Percentiles rank a stretch among this genome's conserved stretches.
phyloP scores from a whole-genome alignment of 169 alveolate genomes.

The Cryptosporidium canis region DNA sequence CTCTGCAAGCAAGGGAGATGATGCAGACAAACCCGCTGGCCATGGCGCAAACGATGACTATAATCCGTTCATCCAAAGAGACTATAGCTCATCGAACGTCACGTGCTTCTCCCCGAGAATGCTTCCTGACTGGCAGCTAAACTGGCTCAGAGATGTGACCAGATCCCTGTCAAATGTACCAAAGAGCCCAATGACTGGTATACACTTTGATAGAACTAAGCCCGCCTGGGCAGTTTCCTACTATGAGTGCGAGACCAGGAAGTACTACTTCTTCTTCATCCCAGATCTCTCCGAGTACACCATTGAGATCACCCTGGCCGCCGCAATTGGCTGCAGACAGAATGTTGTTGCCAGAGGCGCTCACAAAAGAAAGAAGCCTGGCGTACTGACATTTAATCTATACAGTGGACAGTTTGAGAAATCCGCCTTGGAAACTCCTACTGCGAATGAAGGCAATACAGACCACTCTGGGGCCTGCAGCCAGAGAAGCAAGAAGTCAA shows the following conservation, averaged over 20 bases:
- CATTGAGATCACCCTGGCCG: constrained; percentile 56
- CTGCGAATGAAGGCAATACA: neutral
- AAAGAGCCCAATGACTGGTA: constrained; percentile 72
- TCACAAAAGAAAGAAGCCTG: constrained; percentile 68
- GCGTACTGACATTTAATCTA: constrained; percentile 57
- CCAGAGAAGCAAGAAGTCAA: neutral
- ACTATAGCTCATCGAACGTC: constrained; percentile 43
- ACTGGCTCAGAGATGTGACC: constrained; percentile 71
- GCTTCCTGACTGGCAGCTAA: constrained; percentile 72
- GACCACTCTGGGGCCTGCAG: neutral
- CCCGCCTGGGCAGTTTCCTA: constrained; percentile 74
- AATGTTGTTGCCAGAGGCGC: constrained; percentile 73
- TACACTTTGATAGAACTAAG: constrained; percentile 70
- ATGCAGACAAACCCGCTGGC: neutral
- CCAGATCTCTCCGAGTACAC: constrained; percentile 69
- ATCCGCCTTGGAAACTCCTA: neutral
- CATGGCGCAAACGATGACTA: constrained; percentile 13
- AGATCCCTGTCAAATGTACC: constrained; percentile 70
- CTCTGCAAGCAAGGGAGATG: neutral
- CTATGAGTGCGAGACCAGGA: constrained; percentile 70
- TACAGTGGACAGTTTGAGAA: constrained; percentile 70
- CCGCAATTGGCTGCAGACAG: constrained; percentile 73
- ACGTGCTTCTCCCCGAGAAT: constrained; percentile 73
- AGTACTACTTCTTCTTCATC: constrained; percentile 65
- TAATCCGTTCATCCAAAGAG: constrained; percentile 57